Base-by-base conservation (phyloP, 768 basidiomycete genomes). In the Russula ochroleuca region DNA sequence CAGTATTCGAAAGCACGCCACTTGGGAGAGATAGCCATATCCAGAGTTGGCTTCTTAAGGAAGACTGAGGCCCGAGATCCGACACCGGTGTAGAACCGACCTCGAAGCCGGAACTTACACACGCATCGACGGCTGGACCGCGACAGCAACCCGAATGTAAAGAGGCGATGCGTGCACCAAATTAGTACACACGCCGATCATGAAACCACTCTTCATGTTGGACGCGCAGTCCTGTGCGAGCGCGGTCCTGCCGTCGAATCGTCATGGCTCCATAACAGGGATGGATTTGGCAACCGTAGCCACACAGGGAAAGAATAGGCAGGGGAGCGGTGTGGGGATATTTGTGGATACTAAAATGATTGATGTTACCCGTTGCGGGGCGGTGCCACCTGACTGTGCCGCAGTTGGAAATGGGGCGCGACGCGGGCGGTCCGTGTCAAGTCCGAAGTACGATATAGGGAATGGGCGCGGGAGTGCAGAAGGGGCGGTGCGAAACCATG, bases 131-230 rank as follows among this genome's bases (percentile, higher is more conserved):
- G 50, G 33, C 43, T 58, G 38, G 59, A 45, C 8, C 28, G 10
- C 5, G 38, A 53, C 31, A 51, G 21, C 31, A 35, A 23, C 13
- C 33, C 25, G 31, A 31, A 57, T 25, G 19, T 6, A 31, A 59
- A 54, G 63, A 64, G 63, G 63, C 52, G 63, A 64, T 59, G 31
- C 45, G 21, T 15, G 31, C 45, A 59, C 63, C 47, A 41, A 23
- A 54, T 59, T 40, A 35, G 58, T 55, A 41, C 1, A 15, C 38
- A 37, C 19, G 63, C 40, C 52, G 45, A 63, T 63, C 62, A 59
- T 47, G 57, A 59, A 53, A 40, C n/a, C 41, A 28, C 0, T 48
- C 53, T 35, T 23, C 28, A 6, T 23, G 43, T 33, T 21, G 49
- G 47, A 45, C 15, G 9, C 33, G 23, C 49, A 43, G 62, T 40